phyloP scores from a whole-genome alignment of 1,139 yeast genomes.

The Debaryomyces sp. region DNA sequence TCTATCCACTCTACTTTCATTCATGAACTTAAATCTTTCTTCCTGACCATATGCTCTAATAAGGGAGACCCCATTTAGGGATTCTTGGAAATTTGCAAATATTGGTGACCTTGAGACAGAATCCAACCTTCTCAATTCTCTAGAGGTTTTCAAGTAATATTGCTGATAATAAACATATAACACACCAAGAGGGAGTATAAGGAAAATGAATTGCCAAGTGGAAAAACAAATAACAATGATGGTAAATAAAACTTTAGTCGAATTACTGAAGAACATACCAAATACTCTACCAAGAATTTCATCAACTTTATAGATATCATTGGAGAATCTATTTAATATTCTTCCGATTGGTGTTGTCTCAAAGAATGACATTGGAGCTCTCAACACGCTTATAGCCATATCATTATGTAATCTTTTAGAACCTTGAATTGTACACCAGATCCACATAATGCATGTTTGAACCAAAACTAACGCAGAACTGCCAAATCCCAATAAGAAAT shows the following conservation, averaged over 20 bases:
- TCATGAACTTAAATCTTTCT: slow-evolving; percentile 69
- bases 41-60: slow-evolving; percentile 87
- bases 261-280: slow-evolving; percentile 75
- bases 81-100: slow-evolving; percentile 95
- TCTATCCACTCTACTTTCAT: slow-evolving; percentile 76
- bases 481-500: slow-evolving; percentile 72
- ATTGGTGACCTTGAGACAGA: slow-evolving; percentile 93
- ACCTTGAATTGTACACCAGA: slow-evolving; percentile 82
- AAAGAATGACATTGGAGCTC: slow-evolving; percentile 96
- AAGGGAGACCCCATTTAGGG: slow-evolving; percentile 85
- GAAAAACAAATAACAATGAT: slow-evolving; percentile 80
- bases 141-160: slow-evolving; percentile 84
- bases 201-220: slow-evolving; percentile 82
- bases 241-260: slow-evolving; percentile 77
- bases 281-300: slow-evolving; percentile 85
- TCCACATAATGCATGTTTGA: slow-evolving; percentile 77
- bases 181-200: slow-evolving; percentile 70
- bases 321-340: slow-evolving; percentile 89
- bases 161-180: slow-evolving; percentile 85
- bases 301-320: slow-evolving; percentile 90
- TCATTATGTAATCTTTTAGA: slow-evolving; percentile 74
- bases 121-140: slow-evolving; percentile 94
- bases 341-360: slow-evolving; percentile 98
- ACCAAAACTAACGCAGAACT: slow-evolving; percentile 58
- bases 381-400: slow-evolving; percentile 79